Evolutionary conservation across 1,139 yeast genomes (phyloP).

Genomic region (Diutina siamensis): DNA sequence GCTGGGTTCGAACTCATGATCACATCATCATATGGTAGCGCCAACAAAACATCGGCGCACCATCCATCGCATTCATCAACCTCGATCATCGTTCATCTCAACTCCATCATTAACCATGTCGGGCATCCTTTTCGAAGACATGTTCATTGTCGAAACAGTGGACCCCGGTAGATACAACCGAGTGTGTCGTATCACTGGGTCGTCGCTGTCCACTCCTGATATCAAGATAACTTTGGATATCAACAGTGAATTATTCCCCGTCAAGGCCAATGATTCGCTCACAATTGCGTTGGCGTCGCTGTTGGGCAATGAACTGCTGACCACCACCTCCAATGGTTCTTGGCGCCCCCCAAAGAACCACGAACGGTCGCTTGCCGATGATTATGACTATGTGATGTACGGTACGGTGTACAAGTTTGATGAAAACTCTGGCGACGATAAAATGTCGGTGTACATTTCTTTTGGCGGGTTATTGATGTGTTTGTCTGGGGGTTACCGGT

Average conservation of each 20-base stretch:
- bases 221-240: conserved; percentile 82
- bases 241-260: conserved; percentile 88
- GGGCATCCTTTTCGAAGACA: conserved; percentile 83
- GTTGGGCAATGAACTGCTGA: conserved; percentile 47
- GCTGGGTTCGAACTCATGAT: not conserved
- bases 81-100: not conserved
- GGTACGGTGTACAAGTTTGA: conserved; percentile 97
- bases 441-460: conserved; percentile 81
- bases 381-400: conserved; percentile 96
- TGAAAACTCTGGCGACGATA: conserved; percentile 64
- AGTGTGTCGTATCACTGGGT: conserved; percentile 82
- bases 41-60: not conserved
- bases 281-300: conserved; percentile 84
- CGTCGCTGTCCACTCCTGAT: conserved; percentile 74
- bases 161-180: conserved; percentile 90
- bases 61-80: not conserved
- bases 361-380: conserved; percentile 85
- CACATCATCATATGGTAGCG: not conserved
- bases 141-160: conserved; percentile 75
- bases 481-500: conserved; percentile 90
- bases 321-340: conserved; percentile 51
- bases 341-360: conserved; percentile 91
- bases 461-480: conserved; percentile 94
- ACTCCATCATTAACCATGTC: conserved; percentile 36
- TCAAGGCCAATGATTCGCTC: conserved; percentile 62